Evolutionary conservation across 257 asterid genomes (phyloP).

Genomic region (Fraxinus pennsylvanica): DNA sequence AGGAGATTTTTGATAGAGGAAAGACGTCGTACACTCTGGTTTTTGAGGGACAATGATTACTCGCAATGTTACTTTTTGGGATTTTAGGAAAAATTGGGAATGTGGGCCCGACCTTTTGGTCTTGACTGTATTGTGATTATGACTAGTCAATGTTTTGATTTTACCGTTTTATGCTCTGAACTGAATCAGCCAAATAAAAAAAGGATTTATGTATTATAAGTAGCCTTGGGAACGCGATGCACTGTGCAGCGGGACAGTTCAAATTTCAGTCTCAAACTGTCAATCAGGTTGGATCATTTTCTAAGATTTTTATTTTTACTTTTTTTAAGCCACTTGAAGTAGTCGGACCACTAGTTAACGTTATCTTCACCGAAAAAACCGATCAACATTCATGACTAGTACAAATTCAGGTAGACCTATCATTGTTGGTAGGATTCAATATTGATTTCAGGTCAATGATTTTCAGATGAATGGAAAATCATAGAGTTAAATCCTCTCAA

Average conservation of each 20-base stretch:
- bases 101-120: conserved; percentile 26
- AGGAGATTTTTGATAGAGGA: neutral
- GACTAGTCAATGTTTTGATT: conserved; percentile 30
- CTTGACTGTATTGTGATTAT: conserved; percentile 24
- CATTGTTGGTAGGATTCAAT: neutral
- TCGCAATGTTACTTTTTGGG: conserved; percentile 23
- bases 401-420: neutral
- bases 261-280: neutral
- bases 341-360: neutral
- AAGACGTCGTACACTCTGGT: conserved; percentile 11
- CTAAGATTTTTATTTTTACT: neutral
- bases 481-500: too few species aligned
- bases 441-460: neutral
- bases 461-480: neutral
- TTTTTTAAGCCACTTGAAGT: neutral
- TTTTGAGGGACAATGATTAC: conserved; percentile 24
- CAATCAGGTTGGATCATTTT: neutral
- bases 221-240: conserved; percentile 24
- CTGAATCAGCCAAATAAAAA: neutral
- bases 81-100: conserved; percentile 25
- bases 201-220: conserved; percentile 20
- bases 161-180: neutral
- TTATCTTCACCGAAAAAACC: too few species aligned
- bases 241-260: conserved; percentile 11
- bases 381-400: neutral